A percentile compares a stretch with the other conserved stretches of the same genome.
Conservation (phyloP, 2,329 filamentous ascomycete genomes). For the Colletotrichum karsti region DNA sequence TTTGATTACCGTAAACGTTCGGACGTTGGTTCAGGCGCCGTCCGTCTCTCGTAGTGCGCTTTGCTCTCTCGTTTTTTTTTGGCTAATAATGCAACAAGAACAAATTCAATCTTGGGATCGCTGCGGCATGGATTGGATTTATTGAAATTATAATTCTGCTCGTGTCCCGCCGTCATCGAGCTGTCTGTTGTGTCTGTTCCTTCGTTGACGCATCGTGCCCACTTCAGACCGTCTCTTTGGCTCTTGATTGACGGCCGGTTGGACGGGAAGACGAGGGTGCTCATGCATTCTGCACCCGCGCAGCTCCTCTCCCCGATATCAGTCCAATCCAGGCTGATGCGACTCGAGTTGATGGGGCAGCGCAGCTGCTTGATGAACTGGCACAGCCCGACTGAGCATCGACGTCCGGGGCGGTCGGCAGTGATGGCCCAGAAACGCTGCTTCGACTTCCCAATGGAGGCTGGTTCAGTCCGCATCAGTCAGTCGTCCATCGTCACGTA, state of each 20-base stretch:
- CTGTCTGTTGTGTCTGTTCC: conserved; percentile 23
- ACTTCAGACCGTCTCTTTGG: background rate
- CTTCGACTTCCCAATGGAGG: conserved; percentile 12
- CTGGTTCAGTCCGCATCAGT: conserved; percentile 19
- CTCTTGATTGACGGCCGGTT: conserved; percentile 21
- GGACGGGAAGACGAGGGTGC: conserved; percentile 16
- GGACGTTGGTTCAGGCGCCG: conserved; percentile 18
- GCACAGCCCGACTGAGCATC: conserved; percentile 23
- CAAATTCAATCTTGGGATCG: conserved; percentile 1
- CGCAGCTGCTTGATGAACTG: conserved; percentile 29
- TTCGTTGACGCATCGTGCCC: conserved; percentile 5
- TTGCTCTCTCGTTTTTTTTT: background rate
- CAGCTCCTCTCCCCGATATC: conserved; percentile 4
- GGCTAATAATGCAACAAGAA: background rate
- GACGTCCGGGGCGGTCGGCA: conserved; percentile 23
- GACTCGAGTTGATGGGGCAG: conserved; percentile 24
- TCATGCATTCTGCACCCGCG: conserved; percentile 14
- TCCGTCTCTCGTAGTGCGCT: background rate
- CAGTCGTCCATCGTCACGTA: conserved; percentile 3
- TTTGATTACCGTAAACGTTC: conserved; percentile 24
- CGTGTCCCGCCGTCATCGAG: conserved; percentile 20
- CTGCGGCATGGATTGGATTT: conserved; percentile 7
- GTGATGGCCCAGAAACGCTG: conserved; percentile 9
- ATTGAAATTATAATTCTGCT: conserved; percentile 3
- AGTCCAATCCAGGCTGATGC: conserved; percentile 21